Conservation (phyloP, 164 flowering plant genomes). For the Berberis thunbergii region DNA sequence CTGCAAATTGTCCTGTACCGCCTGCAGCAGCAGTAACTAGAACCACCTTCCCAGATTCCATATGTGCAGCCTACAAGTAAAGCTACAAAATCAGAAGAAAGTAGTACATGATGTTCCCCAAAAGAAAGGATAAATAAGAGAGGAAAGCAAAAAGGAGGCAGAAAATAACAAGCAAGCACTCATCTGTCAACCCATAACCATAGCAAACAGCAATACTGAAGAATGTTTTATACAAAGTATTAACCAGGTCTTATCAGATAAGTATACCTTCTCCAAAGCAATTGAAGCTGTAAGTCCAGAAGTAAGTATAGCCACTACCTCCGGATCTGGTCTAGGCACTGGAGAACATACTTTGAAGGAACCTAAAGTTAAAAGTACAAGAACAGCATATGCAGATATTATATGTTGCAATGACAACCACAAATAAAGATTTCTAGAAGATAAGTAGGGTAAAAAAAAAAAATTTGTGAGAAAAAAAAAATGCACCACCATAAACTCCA, state of each 20-base stretch:
- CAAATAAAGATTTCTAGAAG: not conserved
- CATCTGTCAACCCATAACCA: not conserved
- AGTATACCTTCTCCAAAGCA: slow-evolving; percentile 75
- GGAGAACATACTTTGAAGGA: slow-evolving; percentile 66
- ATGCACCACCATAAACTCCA: slow-evolving; percentile 66
- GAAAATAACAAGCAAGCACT: not conserved
- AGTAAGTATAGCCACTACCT: slow-evolving; percentile 97
- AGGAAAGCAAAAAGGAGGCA: not conserved
- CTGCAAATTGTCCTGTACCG: slow-evolving; percentile 98
- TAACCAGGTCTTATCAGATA: not conserved
- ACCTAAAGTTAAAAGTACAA: slow-evolving; percentile 37
- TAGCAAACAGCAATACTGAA: not conserved
- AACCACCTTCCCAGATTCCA: slow-evolving; percentile 77
- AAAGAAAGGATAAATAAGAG: not conserved
- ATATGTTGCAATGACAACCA: not conserved
- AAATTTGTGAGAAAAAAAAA: not conserved
- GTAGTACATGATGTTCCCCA: not conserved
- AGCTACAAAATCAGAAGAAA: slow-evolving; percentile 9
- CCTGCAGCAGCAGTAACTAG: slow-evolving; percentile 99
- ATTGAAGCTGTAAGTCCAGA: slow-evolving; percentile 98
- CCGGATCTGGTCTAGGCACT: slow-evolving; percentile 89
- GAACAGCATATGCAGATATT: slow-evolving; percentile 1
- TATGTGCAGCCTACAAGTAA: slow-evolving; percentile 61
- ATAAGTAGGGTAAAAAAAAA: no score
- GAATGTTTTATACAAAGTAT: not conserved